phyloP scores from a whole-genome alignment of 768 basidiomycete genomes.

The Psilocybe azurescens region DNA sequence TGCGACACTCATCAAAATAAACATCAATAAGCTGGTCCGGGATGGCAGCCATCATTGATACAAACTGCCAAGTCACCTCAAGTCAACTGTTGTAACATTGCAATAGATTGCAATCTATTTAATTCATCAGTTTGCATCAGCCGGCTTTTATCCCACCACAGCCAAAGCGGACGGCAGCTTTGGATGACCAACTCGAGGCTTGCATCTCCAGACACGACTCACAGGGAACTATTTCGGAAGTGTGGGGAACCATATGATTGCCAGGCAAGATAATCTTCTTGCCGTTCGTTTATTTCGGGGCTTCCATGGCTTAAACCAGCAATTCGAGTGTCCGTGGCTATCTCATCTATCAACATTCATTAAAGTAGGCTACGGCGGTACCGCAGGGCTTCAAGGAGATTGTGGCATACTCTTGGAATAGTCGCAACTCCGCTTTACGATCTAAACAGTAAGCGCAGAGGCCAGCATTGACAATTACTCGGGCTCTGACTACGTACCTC shows the following conservation, averaged over 20 bases:
- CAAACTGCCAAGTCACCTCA: background rate
- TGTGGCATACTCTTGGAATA: background rate
- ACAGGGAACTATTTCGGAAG: constrained; percentile 3
- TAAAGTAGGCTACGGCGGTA: background rate
- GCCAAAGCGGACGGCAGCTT: background rate
- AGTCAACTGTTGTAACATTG: background rate
- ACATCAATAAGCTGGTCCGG: too few species aligned
- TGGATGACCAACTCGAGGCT: background rate
- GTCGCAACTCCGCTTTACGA: background rate
- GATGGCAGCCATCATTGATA: background rate
- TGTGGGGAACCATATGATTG: constrained; percentile 3
- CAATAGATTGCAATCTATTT: background rate
- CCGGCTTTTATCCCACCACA: constrained; percentile 5
- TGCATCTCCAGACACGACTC: background rate
- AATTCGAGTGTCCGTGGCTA: background rate
- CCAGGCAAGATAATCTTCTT: constrained; percentile 1
- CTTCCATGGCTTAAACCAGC: constrained; percentile 2
- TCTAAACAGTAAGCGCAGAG: background rate
- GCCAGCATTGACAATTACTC: background rate
- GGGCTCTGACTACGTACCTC: background rate
- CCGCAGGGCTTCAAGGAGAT: background rate
- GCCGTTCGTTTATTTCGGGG: background rate
- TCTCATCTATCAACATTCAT: constrained; percentile 2
- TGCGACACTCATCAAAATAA: too few species aligned
- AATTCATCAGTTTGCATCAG: constrained; percentile 1